Conservation (phyloP, 768 basidiomycete species). For the Serendipita sp. region DNA sequence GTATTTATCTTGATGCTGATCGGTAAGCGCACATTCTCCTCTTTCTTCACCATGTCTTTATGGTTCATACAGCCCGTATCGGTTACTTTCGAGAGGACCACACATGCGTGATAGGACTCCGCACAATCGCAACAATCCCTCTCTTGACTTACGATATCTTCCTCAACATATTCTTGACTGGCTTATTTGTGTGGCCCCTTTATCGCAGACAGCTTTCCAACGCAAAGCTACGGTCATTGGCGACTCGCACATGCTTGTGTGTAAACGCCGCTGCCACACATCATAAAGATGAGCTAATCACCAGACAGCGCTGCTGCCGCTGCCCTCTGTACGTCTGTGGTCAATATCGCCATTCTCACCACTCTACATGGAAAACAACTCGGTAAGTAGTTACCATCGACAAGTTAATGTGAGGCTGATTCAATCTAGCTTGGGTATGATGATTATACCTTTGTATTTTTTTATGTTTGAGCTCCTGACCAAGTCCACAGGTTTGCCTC, state of each 20-base stretch:
- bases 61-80: conserved; percentile 18
- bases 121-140: conserved; percentile 28
- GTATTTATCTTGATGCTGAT: conserved; percentile 27
- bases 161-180: conserved; percentile 16
- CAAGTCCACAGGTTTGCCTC: background rate
- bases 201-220: conserved; percentile 23
- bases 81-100: conserved; percentile 23
- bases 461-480: background rate
- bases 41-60: background rate
- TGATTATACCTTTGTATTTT: background rate
- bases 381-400: conserved; percentile 34
- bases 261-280: conserved; percentile 8
- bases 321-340: conserved; percentile 33
- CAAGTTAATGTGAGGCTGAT: conserved; percentile 17
- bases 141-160: conserved; percentile 34
- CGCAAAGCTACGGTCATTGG: conserved; percentile 23
- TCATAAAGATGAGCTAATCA: background rate
- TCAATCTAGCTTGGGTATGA: background rate
- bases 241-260: conserved; percentile 29
- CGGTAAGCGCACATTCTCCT: conserved; percentile 9
- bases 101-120: conserved; percentile 34
- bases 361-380: conserved; percentile 30
- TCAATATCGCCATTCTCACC: conserved; percentile 33
- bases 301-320: conserved; percentile 27
- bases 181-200: conserved; percentile 34